Conservation (phyloP, 306 rosid species). For the Lupinus albus region DNA sequence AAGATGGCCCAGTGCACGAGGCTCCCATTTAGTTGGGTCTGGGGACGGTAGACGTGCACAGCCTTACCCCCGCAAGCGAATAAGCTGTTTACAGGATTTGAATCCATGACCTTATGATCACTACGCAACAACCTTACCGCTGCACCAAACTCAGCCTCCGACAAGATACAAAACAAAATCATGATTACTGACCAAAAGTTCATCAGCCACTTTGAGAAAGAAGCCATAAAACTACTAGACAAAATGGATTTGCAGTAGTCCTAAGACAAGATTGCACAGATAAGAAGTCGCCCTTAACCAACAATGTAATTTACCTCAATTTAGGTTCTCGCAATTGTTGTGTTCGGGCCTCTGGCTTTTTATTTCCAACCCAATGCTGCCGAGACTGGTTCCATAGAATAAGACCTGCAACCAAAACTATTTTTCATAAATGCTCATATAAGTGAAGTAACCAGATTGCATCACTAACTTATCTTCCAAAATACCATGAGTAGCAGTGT, state of each 20-base stretch:
- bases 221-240: background rate
- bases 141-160: too few species aligned
- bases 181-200: slow-evolving; percentile 41
- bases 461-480: slow-evolving; percentile 1
- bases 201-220: slow-evolving; percentile 10
- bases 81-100: too few species aligned
- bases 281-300: slow-evolving; percentile 18
- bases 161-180: slow-evolving; percentile 43
- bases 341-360: slow-evolving; percentile 49
- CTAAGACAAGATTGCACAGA: slow-evolving; percentile 7
- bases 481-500: slow-evolving; percentile 9
- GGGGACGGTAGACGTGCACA: too few species aligned
- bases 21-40: too few species aligned
- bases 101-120: too few species aligned
- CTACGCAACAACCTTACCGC: too few species aligned
- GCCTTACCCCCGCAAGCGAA: too few species aligned
- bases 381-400: slow-evolving; percentile 93
- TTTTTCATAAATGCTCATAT: slow-evolving; percentile 3
- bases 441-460: slow-evolving; percentile 31
- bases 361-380: slow-evolving; percentile 82
- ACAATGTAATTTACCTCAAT: slow-evolving; percentile 58
- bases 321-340: slow-evolving; percentile 76
- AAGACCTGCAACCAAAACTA: slow-evolving; percentile 64
- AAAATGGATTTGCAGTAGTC: background rate
- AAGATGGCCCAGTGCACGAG: too few species aligned